These are phyloP conservation scores for Lachnum nothofagi DNA, from an alignment of 2,329 filamentous ascomycete genomes.

Conservation along the genomic window DNA sequence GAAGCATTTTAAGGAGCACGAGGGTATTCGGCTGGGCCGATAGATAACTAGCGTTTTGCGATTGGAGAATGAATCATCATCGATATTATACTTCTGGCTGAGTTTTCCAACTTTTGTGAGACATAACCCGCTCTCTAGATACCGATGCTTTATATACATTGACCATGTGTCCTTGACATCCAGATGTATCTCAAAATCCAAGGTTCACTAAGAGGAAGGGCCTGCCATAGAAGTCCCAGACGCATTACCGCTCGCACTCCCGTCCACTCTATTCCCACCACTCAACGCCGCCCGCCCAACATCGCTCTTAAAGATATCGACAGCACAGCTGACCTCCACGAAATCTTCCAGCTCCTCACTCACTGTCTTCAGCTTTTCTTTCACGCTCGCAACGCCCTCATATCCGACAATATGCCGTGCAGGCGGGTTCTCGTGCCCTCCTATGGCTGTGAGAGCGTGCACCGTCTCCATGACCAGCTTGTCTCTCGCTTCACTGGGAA, in stretches of 20 bases:
- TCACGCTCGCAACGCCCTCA: constrained; percentile 81
- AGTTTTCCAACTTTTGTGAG: too few species aligned
- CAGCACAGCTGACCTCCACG: constrained; percentile 67
- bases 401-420: constrained; percentile 89
- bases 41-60: too few species aligned
- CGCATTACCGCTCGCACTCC: constrained; percentile 3
- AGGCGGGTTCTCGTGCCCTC: constrained; percentile 91
- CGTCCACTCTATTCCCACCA: constrained; percentile 18
- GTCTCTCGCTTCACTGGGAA: constrained; percentile 64
- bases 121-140: too few species aligned
- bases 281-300: constrained; percentile 26
- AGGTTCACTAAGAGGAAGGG: neutral
- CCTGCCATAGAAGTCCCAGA: neutral
- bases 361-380: constrained; percentile 93
- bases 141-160: too few species aligned
- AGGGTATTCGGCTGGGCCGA: too few species aligned
- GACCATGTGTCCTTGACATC: too few species aligned
- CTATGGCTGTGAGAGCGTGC: constrained; percentile 84
- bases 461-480: constrained; percentile 82
- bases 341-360: constrained; percentile 97
- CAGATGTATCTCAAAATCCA: too few species aligned
- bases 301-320: constrained; percentile 33
- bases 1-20: too few species aligned
- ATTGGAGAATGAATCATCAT: too few species aligned
- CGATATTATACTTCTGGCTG: too few species aligned